These are phyloP conservation scores for Ochetophila trinervis DNA, from an alignment of 306 rosid genomes.

Conservation along the genomic window DNA sequence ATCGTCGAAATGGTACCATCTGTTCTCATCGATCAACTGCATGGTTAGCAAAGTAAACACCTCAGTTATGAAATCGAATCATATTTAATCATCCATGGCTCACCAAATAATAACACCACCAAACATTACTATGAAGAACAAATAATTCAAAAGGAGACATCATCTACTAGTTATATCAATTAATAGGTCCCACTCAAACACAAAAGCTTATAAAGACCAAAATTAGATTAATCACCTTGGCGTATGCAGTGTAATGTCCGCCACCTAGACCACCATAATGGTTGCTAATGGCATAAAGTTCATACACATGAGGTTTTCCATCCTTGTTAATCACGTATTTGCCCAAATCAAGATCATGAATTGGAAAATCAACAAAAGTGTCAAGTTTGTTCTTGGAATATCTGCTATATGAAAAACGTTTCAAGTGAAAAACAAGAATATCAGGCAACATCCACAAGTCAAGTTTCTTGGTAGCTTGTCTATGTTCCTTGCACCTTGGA, in stretches of 20 bases:
- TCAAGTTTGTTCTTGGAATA: constrained; percentile 90
- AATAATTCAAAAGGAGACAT: too few species aligned
- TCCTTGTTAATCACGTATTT: constrained; percentile 78
- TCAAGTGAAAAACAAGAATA: constrained; percentile 90
- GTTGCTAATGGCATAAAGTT: constrained; percentile 93
- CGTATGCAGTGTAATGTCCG: constrained; percentile 96
- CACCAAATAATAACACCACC: background rate
- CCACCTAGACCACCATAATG: constrained; percentile 98
- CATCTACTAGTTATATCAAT: too few species aligned
- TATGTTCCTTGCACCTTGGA: constrained; percentile 93
- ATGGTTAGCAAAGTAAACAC: background rate
- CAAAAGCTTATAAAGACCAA: too few species aligned
- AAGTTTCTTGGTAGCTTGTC: constrained; percentile 96
- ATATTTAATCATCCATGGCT: background rate
- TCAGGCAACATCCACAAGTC: constrained; percentile 99
- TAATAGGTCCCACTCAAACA: too few species aligned
- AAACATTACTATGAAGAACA: too few species aligned
- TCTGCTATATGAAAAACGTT: constrained; percentile 97
- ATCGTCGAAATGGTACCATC: constrained; percentile 97
- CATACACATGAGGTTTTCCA: constrained; percentile 59
- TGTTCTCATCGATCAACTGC: constrained; percentile 90
- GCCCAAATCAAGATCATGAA: constrained; percentile 86
- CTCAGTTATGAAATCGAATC: constrained; percentile 9
- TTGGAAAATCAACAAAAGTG: constrained; percentile 90
- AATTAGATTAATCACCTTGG: constrained; percentile 52